Evolutionary conservation across 1,139 yeast genomes (phyloP), one percentile per base, ranked within the genome.

Genomic region (Tardiomyces blankii): DNA sequence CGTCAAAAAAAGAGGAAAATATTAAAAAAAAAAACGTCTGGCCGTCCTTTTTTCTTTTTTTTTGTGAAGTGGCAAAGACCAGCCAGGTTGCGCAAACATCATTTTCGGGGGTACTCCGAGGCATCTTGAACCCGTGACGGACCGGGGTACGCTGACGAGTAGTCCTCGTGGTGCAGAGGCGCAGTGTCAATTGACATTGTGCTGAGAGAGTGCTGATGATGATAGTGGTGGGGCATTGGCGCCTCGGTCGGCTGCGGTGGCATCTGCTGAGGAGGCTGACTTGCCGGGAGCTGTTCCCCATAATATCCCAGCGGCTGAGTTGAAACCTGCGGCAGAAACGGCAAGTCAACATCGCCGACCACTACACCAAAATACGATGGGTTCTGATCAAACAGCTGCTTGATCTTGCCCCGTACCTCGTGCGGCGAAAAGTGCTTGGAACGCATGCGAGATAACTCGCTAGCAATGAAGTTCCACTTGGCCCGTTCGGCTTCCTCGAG

Each of bases 401-500:
- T 66, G 18, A 80, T 64, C 42, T 79, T 63, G 41, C 73, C 77
- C 44, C 82, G 74, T 52, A 84, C 73, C 52, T 78, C 82, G 32
- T 62, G 68, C 28, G 75, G 73, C 13, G 77, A 67, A 54, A 77
- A 75, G 45, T 65, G 60, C 54, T 77, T 78, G 32, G 78, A 78
- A 1, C 84, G 76, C 30, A 75, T 70, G 52, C 79, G 74, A 47
- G 76, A 73, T 51, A 83, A 68, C 55, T 82, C 89, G 42, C 70
- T 64, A 9, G 85, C 72, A 35, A 83, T 71, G 54, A 69, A 79
- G 42, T 72, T 67, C 86, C 89, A 80, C 59, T 83, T 83, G 50
- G 81, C 87, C 44, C 74, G 54, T 57, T 83, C 93, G 1, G 83
- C 88, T 39, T 75, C 78, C 58, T 83, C 91, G 13, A 82, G 63